Base-by-base conservation (phyloP, 164 flowering plant genomes). In the Vitis labrusca region DNA sequence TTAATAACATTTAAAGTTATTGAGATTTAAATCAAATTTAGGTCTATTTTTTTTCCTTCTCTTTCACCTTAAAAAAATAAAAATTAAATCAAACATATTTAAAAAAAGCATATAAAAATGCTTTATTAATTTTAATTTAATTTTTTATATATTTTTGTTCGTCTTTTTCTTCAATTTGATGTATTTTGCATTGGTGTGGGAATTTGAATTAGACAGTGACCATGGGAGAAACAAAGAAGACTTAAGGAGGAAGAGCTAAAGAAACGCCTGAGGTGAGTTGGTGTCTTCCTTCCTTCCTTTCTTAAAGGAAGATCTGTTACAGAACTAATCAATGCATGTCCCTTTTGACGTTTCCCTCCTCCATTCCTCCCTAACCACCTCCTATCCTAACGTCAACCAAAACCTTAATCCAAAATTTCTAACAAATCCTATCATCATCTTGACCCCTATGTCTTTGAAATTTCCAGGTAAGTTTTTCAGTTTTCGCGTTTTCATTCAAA, bases 331-430 rank as follows among this genome's bases (percentile, higher is more conserved):
- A 65, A 69, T 54, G 70, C 37, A 15, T 30, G 53, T 48, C 10
- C 7, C 47, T 52, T 52, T 59, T 56, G 23, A 51, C 51, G 63
- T 70, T 73, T 58, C 48, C 29, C 69, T 65, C 67, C 17, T 59
- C 73, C 79, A 56, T 66, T 73, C 70, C 59, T 65, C 71, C 65
- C 76, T 58, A 73, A 76, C 76, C 27, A 69, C 70, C 79, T 65
- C 62, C 69, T 56, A 62, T 50, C 19, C 70, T 63, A 56, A 63
- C 67, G 73, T 49, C 9, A 44, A 48, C 16, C 61, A 53, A 5
- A 27, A 10, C 63, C 49, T 5, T n/a, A 11, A 8, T 12, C 1
- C 44, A 32, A 14, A 32, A 7, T 16, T 10, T 8, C 29, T 66
- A 23, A 60, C 5, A 11, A 65, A 65, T 29, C 2, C 15, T 49